Evolutionary conservation across 2,329 filamentous ascomycete species (phyloP), one percentile per base, ranked within the genome.

Genomic region (Colletotrichum abscissum): DNA sequence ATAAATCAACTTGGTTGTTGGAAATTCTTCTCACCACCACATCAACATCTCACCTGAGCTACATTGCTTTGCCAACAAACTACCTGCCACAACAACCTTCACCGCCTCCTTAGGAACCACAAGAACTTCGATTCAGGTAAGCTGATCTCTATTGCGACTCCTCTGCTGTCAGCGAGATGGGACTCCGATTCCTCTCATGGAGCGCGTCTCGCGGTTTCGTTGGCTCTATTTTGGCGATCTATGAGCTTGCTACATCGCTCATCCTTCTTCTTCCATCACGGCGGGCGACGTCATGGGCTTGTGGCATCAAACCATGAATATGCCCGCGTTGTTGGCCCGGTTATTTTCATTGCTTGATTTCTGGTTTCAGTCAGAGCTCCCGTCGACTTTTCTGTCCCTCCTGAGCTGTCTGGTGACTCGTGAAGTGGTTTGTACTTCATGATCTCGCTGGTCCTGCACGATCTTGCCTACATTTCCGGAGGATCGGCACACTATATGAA

Each of bases 11-110:
- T 62, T 46, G 57, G 64, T 42, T 59, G 52, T 64, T 58, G 58
- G 58, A 63, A 42, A 42, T 5, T 38, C 55, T 30, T 28, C 62
- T 42, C 26, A n/a, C 52, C 30, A 56, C 63, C 8, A 57, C 33
- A 68, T 38, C 69, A 63, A 42, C 58, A 63, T 56, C 14, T 60
- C 49, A 22, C 59, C 55, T 65, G 49, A 42, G 60, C 42, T 54
- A 30, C 30, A 22, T 35, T 56, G 33, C 62, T 70, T n/a, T n/a
- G 62, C 62, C n/a, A 69, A 19, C 57, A 56, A 58, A 57, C 24
- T 49, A 63, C 30, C 28, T 63, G 14, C 33, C 58, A 69, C 58
- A 69, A 63, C 30, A 46, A 28, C 19, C 7, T 57, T 68, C 58
- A 57, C 52, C 58, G 58, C 65, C 30, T n/a, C 42, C 52, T 30